Evolutionary conservation across 257 asterid genomes (phyloP).

Genomic region (Solanum pennellii): DNA sequence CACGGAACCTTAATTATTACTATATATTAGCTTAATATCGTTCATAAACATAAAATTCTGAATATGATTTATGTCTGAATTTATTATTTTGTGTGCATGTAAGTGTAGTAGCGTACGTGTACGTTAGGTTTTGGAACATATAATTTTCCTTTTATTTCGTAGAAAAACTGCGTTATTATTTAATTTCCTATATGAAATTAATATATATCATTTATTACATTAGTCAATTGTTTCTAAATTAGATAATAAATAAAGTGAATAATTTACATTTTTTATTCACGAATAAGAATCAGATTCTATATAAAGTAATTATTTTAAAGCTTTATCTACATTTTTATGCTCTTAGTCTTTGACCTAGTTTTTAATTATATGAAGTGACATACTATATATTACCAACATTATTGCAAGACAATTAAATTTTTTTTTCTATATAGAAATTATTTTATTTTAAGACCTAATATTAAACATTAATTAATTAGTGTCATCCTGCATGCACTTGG

Average conservation of each 20-base stretch:
- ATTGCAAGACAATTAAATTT: not conserved
- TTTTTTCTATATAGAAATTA: not conserved
- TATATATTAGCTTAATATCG: not conserved
- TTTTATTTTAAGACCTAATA: not conserved
- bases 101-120: not conserved
- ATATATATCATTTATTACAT: not conserved
- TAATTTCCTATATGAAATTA: not conserved
- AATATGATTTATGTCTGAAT: not conserved
- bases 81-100: not conserved
- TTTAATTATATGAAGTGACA: not conserved
- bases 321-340: not conserved
- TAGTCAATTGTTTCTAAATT: not conserved
- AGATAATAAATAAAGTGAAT: not conserved
- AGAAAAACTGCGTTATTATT: not conserved
- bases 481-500: not conserved
- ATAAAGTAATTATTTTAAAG: not conserved
- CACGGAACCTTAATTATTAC: not conserved
- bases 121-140: not conserved
- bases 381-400: not conserved
- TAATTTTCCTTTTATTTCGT: not conserved
- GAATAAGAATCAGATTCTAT: not conserved
- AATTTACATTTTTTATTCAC: not conserved
- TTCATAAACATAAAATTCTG: not conserved
- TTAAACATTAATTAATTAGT: not conserved
- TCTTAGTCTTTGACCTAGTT: not conserved